Conservation (phyloP, 768 basidiomycete genomes). For the Phanerodontia chrysosporium region DNA sequence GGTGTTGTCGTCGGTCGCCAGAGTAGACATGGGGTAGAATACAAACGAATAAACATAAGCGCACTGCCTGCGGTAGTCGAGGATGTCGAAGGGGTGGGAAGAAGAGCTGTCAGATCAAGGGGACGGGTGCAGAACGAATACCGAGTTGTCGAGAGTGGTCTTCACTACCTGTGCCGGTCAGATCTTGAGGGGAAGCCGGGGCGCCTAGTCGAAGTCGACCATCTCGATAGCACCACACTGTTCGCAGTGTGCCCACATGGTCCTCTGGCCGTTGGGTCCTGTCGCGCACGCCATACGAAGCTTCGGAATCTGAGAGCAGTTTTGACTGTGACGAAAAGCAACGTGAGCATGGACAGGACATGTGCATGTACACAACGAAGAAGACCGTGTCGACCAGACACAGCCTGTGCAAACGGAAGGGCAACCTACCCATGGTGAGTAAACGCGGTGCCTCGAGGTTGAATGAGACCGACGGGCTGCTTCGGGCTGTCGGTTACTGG, state of each 20-base stretch:
- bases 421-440: constrained; percentile 68
- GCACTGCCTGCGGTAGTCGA: not conserved
- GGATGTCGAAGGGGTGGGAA: constrained; percentile 1
- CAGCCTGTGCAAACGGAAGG: constrained; percentile 12
- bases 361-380: not conserved
- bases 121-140: not conserved
- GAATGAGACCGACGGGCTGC: constrained; percentile 53
- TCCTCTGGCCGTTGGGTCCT: constrained; percentile 62
- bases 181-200: not conserved
- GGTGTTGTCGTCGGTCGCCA: constrained; percentile 1
- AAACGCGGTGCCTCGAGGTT: constrained; percentile 52
- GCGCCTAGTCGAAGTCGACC: constrained; percentile 66
- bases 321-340: constrained; percentile 37
- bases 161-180: not conserved
- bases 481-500: constrained; percentile 36
- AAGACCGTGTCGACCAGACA: not conserved
- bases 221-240: constrained; percentile 87
- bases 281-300: constrained; percentile 75
- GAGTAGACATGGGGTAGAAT: not conserved
- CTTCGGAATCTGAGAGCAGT: constrained; percentile 79
- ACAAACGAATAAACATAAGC: not conserved
- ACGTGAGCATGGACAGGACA: not conserved
- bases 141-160: not conserved
- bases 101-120: not conserved
- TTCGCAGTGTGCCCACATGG: constrained; percentile 89